A percentile compares a stretch with the other conserved stretches of the same genome.
These are phyloP conservation scores for Fagus sylvatica DNA, from an alignment of 306 rosid species.

Conservation along the genomic window DNA sequence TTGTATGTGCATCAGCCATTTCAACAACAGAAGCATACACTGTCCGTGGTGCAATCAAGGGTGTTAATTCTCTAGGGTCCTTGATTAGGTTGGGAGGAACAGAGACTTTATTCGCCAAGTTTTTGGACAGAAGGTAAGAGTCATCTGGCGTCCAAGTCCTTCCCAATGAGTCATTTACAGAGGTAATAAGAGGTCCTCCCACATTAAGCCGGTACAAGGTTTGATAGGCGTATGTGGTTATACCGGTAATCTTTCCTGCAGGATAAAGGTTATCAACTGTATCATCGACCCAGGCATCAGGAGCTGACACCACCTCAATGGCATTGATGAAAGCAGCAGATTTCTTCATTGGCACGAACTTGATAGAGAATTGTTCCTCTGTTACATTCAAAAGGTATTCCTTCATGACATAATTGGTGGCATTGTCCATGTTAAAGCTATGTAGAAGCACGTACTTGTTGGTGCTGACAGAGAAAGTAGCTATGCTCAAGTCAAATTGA, in stretches of 20 bases:
- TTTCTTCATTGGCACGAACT: slow-evolving; percentile 48
- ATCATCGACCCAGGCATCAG: slow-evolving; percentile 36
- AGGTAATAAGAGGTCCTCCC: slow-evolving; percentile 52
- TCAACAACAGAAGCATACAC: slow-evolving; percentile 48
- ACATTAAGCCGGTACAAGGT: slow-evolving; percentile 43
- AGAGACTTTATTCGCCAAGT: slow-evolving; percentile 26
- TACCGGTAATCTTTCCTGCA: slow-evolving; percentile 26
- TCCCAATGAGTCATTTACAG: slow-evolving; percentile 47
- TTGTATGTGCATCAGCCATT: slow-evolving; percentile 39
- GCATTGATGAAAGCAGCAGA: slow-evolving; percentile 59
- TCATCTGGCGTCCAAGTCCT: slow-evolving; percentile 54
- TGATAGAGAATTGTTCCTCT: slow-evolving; percentile 28
- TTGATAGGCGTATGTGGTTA: slow-evolving; percentile 29
- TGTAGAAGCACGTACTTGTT: slow-evolving; percentile 54
- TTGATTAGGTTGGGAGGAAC: slow-evolving; percentile 34
- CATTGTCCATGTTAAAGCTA: slow-evolving; percentile 48
- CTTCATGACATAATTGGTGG: slow-evolving; percentile 42
- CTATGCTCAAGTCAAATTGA: slow-evolving; percentile 46
- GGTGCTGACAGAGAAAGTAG: slow-evolving; percentile 55
- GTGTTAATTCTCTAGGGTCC: slow-evolving; percentile 25
- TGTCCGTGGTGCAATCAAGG: slow-evolving; percentile 43
- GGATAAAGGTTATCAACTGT: slow-evolving; percentile 33
- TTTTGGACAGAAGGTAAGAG: slow-evolving; percentile 32
- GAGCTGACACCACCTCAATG: slow-evolving; percentile 56
- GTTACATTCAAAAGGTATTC: slow-evolving; percentile 51